Evolutionary conservation across 2,329 filamentous ascomycete species (phyloP).

Genomic region (Cladophialophora yegresii): DNA sequence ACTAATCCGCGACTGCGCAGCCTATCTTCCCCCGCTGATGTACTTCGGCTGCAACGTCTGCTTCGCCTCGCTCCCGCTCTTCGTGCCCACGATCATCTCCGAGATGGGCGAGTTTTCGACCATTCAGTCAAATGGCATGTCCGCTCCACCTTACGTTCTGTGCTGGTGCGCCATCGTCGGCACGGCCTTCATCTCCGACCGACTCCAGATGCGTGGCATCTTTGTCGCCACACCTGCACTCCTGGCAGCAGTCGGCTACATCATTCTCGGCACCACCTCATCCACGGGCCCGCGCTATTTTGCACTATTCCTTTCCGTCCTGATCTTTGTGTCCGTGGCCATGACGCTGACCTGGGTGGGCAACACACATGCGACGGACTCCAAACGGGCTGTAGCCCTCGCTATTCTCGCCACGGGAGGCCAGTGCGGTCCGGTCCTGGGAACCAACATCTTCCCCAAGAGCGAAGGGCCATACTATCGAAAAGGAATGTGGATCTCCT

Average conservation of each 20-base stretch:
- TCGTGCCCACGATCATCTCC: constrained; percentile 63
- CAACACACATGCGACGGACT: constrained; percentile 39
- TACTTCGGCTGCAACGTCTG: constrained; percentile 66
- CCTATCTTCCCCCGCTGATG: constrained; percentile 53
- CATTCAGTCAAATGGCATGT: constrained; percentile 70
- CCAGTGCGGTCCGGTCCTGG: constrained; percentile 74
- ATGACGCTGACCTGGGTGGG: constrained; percentile 71
- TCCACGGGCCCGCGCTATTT: constrained; percentile 55
- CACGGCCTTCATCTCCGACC: constrained; percentile 66
- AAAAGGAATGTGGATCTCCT: constrained; percentile 45
- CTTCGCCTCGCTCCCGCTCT: constrained; percentile 66
- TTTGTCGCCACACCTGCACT: constrained; percentile 60
- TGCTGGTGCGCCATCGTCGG: constrained; percentile 64
- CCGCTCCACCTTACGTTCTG: constrained; percentile 71
- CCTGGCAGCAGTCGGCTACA: constrained; percentile 63
- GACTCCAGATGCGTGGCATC: constrained; percentile 62
- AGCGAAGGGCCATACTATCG: constrained; percentile 42
- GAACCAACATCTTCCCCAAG: constrained; percentile 54
- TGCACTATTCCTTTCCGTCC: constrained; percentile 59
- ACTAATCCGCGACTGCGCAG: constrained; percentile 4
- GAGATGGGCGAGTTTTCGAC: constrained; percentile 66
- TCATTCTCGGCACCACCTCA: constrained; percentile 62
- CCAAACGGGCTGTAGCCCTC: constrained; percentile 29
- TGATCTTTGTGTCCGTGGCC: constrained; percentile 67
- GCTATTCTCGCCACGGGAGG: constrained; percentile 77